A percentile compares a stretch with the other conserved stretches of the same genome.
Conservation (phyloP, 768 basidiomycete species). For the Psilocybe cyanescens region DNA sequence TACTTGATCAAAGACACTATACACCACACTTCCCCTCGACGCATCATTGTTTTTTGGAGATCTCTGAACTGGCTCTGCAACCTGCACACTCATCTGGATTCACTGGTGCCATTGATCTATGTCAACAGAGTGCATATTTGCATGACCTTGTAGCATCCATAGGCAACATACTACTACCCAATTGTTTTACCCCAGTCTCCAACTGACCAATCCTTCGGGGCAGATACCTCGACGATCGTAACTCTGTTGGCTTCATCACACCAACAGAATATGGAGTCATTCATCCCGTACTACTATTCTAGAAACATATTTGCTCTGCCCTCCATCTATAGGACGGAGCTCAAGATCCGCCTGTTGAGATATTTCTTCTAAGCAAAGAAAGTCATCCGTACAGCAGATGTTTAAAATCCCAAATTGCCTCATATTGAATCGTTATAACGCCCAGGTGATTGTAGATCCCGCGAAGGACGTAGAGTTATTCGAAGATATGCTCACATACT, state of each 20-base stretch:
- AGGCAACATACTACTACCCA: neutral
- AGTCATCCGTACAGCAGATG: neutral
- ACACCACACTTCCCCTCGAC: too few species aligned
- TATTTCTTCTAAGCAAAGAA: neutral
- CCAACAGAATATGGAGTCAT: neutral
- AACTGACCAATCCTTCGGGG: neutral
- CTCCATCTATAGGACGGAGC: neutral
- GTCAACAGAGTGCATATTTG: neutral
- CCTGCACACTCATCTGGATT: too few species aligned
- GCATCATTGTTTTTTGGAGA: too few species aligned
- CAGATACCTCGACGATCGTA: neutral
- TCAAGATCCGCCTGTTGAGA: neutral
- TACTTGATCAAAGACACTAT: too few species aligned
- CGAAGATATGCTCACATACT: neutral
- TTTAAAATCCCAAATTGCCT: neutral
- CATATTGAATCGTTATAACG: neutral
- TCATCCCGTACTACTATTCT: neutral
- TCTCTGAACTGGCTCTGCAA: too few species aligned
- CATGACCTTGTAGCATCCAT: neutral
- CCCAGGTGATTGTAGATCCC: neutral
- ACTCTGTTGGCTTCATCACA: too few species aligned
- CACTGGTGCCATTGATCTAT: neutral
- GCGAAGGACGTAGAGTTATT: neutral
- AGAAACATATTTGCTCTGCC: neutral
- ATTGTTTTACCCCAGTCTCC: neutral